phyloP scores from a whole-genome alignment of 345 rosid genomes.

The Salix suchowensis region DNA sequence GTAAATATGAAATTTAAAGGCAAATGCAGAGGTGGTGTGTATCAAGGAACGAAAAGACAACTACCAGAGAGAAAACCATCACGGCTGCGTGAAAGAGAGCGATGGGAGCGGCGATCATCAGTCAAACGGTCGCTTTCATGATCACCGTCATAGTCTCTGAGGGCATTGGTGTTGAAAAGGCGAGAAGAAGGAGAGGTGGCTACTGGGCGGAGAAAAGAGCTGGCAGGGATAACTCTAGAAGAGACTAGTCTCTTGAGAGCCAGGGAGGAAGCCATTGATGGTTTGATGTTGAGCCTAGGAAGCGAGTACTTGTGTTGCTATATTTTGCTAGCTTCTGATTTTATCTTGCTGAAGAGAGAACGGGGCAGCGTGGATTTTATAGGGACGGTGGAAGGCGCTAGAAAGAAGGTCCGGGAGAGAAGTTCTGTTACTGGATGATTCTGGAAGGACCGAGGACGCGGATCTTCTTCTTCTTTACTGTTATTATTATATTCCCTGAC shows the following conservation, averaged over 20 bases:
- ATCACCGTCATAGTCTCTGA: slow-evolving; percentile 15
- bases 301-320: no score
- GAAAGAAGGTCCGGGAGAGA: no score
- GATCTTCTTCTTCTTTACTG: no score
- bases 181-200: slow-evolving; percentile 25
- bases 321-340: no score
- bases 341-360: no score
- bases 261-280: slow-evolving; percentile 37
- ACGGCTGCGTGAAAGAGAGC: slow-evolving; percentile 5
- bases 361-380: no score
- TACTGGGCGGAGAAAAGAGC: slow-evolving; percentile 14
- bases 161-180: slow-evolving; percentile 37
- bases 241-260: slow-evolving; percentile 32
- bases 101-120: slow-evolving; percentile 22
- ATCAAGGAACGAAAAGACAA: neutral
- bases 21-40: no score
- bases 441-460: no score
- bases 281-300: neutral
- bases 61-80: slow-evolving; percentile 31
- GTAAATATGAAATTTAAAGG: no score
- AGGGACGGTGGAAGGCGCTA: no score
- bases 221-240: slow-evolving; percentile 17
- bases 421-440: no score
- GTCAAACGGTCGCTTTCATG: slow-evolving; percentile 13
- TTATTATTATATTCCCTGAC: no score